Conservation (phyloP, 208 protist genomes). For the Acanthamoeba royreba region DNA sequence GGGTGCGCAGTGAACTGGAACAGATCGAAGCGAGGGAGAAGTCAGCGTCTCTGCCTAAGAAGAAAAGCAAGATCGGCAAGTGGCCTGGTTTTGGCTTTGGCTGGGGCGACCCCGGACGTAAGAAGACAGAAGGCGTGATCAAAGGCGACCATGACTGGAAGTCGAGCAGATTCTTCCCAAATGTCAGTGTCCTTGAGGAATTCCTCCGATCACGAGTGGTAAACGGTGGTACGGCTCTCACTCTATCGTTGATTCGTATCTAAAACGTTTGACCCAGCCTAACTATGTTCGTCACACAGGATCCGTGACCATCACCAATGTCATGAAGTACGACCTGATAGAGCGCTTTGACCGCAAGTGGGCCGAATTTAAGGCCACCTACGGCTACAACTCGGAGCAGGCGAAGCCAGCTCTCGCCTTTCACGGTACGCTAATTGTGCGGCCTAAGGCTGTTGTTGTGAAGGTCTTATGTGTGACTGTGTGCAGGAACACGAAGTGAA, state of each 20-base stretch:
- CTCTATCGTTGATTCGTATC: no score
- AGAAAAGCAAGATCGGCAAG: not conserved
- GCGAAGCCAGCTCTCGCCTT: conserved; percentile 7
- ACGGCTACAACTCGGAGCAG: not conserved
- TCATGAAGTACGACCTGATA: conserved; percentile 11
- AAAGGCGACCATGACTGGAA: not conserved
- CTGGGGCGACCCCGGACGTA: not conserved
- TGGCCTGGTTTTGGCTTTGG: not conserved
- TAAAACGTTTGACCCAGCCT: no score
- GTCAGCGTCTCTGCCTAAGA: not conserved
- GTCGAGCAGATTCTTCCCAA: not conserved
- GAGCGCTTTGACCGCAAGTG: conserved; percentile 33
- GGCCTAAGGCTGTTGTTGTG: not conserved
- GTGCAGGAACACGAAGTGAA: not conserved
- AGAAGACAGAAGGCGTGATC: not conserved
- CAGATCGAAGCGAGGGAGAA: not conserved
- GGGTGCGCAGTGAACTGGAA: not conserved
- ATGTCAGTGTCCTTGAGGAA: not conserved
- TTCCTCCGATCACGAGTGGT: not conserved
- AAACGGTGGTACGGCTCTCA: no score
- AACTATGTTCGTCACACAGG: not conserved
- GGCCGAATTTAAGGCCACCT: not conserved
- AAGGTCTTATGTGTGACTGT: not conserved
- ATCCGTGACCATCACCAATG: not conserved
- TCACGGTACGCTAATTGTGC: not conserved